Evolutionary conservation across 1,284 basidiomycete species (phyloP), one percentile per base, ranked within the genome.

Genomic region (Cystobasidiaceae sp.): DNA sequence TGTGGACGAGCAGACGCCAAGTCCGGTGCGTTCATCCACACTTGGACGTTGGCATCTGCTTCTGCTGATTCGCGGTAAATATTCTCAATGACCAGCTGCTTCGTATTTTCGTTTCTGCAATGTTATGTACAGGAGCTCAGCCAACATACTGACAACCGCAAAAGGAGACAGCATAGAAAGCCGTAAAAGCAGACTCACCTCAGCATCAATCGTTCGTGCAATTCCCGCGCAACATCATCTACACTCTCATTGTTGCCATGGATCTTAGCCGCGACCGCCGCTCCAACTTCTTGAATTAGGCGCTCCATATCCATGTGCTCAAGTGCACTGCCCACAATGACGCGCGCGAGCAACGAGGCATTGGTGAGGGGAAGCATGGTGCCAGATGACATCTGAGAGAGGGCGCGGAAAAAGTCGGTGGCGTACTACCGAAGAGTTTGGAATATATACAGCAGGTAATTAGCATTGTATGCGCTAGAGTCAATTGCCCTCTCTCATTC

Each of bases 241-340:
- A 99, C 93, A 73, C 87, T 92, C 77, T 92, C 87, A 70, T 90
- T 87, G 74, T 80, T 79, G 27, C 74, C 87, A 27, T 90, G 82
- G 75, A 98, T 90, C 56, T 93, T 85, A 71, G 93, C 85, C 4
- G 93, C 92, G 17, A 99, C 93, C 4, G 92, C 93, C 68, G 88
- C 83, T 4, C 93, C 93, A 54, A 97, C 90, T 78, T 97, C 93
- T 45, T 86, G 84, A 67, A 98, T 91, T 49, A 98, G 83, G 41
- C 93, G 85, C 74, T 99, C 96, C 88, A 99, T 70, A 77, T 98
- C 94, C 73, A 98, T 86, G 73, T 97, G 97, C 79, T 99, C 94
- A 25, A 97, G 83, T 30, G 97, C 94, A 72, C 90, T 91, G 23
- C 92, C 94, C 59, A 96, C 90, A 69, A 99, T 98, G 34, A 94